These are phyloP conservation scores for Fusarium protoensiforme DNA, from an alignment of 2,329 filamentous ascomycete species.

Conservation along the genomic window DNA sequence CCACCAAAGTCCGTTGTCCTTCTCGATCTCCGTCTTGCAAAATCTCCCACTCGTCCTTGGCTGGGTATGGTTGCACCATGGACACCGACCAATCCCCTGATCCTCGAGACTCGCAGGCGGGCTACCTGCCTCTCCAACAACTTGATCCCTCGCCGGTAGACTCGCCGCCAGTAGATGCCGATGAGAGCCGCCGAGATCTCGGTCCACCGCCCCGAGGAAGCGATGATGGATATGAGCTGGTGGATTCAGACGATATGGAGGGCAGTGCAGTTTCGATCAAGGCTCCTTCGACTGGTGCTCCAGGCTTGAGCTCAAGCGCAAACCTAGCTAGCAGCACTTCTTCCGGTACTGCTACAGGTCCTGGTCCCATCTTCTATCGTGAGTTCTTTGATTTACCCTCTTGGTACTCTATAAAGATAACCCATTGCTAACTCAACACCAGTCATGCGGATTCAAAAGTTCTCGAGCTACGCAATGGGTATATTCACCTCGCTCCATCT, in stretches of 20 bases:
- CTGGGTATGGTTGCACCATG: slow-evolving; percentile 35
- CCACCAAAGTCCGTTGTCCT: slow-evolving; percentile 20
- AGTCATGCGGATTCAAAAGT: slow-evolving; percentile 77
- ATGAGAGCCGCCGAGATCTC: slow-evolving; percentile 56
- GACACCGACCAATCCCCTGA: slow-evolving; percentile 34
- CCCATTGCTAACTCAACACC: slow-evolving; percentile 4
- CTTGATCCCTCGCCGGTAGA: slow-evolving; percentile 86
- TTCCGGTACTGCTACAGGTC: slow-evolving; percentile 53
- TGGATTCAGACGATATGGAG: slow-evolving; percentile 45
- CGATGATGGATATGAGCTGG: slow-evolving; percentile 45
- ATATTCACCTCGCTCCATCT: slow-evolving; percentile 82
- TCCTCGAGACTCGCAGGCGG: slow-evolving; percentile 40
- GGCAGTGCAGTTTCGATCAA: slow-evolving; percentile 47
- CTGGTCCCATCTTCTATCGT: slow-evolving; percentile 82
- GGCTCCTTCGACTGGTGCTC: slow-evolving; percentile 56
- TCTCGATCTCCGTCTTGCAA: neutral
- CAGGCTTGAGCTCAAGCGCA: slow-evolving; percentile 67
- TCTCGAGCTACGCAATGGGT: slow-evolving; percentile 87
- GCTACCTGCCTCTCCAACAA: slow-evolving; percentile 74
- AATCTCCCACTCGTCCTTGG: neutral
- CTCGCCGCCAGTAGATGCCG: slow-evolving; percentile 56
- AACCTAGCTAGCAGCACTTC: slow-evolving; percentile 21
- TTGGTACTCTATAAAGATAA: neutral
- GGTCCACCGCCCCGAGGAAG: slow-evolving; percentile 38
- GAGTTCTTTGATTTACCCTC: slow-evolving; percentile 45